Base-by-base conservation (phyloP, 768 basidiomycete species). In the Nevesoporus exiguus region DNA sequence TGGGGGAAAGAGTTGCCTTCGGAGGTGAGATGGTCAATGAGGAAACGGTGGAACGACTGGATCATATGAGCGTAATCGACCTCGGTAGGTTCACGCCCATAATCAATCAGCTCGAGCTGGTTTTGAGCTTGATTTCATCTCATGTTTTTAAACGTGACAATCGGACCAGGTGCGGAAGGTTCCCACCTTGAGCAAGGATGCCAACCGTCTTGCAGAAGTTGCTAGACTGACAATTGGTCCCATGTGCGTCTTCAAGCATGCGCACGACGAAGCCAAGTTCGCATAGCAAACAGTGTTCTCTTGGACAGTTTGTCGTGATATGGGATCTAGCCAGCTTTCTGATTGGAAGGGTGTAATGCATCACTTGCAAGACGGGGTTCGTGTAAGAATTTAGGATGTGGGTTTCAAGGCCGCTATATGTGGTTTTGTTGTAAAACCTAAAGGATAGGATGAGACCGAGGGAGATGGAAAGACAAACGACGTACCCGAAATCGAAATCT, bases 351-450 rank as follows among this genome's bases (percentile, higher is more conserved):
- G 78, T 80, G 71, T 93, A 95, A 67, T 97, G 90, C 73, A 98
- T 81, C n/a, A 88, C 82, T 69, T 99, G 95, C 1, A 96, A 72
- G 29, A 97, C 69, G 2, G 90, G 75, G 66, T 99, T 99, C 15
- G 95, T 96, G 73, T 98, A 99, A 6, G 94, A 99, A 69, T 98
- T 96, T 41, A 93, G 77, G 54, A 99, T 98, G 66, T 98, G 93
- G 1, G 96, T 97, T 68, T 99, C 96, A 43, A 99, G 77, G 6
- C 97, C 97, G 51, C 93, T 95, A 63, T 81, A 93, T 19, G 80
- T 68, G 0, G 97, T 98, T 66, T 84, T 85, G 71, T 99, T 99
- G 74, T 94, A 98, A 69, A 92, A 98, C 2, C 93, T 95, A 56
- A 3, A 55, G 15, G 49, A 30, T 15, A 25, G 14, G 0, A 41